A percentile compares a stretch with the other conserved stretches of the same genome.
These are phyloP conservation scores for Linum lewisii DNA, from an alignment of 345 rosid genomes.

Conservation along the genomic window DNA sequence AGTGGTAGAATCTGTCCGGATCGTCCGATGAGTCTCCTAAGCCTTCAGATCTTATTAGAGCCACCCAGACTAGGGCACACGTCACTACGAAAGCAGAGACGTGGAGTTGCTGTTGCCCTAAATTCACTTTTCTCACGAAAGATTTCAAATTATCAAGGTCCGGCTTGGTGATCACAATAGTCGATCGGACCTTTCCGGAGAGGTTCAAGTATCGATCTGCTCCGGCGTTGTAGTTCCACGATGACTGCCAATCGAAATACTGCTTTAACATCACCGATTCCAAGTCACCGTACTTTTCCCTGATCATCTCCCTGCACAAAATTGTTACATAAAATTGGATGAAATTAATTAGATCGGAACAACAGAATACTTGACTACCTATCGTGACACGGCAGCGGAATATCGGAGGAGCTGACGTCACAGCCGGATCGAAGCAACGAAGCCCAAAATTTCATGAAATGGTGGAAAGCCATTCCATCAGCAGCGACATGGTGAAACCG, in stretches of 20 bases:
- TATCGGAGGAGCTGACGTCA: background rate
- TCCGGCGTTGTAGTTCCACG: background rate
- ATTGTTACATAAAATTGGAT: background rate
- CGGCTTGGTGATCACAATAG: background rate
- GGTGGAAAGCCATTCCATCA: background rate
- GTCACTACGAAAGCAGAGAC: background rate
- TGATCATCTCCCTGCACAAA: background rate
- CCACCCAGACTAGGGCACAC: background rate
- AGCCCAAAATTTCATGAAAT: background rate
- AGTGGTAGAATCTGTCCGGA: background rate
- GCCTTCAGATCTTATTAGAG: background rate
- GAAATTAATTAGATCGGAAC: background rate
- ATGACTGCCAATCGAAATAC: background rate
- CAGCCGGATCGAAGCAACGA: background rate
- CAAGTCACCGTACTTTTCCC: background rate
- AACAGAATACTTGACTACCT: background rate
- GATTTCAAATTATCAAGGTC: background rate
- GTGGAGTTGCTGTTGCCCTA: background rate
- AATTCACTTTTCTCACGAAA: background rate
- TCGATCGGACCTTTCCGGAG: background rate
- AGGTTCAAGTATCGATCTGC: background rate
- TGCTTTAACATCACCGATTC: background rate
- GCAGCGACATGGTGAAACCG: background rate
- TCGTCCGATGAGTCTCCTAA: background rate
- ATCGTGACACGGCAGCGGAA: background rate